Base-by-base conservation (phyloP, 176 grass and related monocot genomes). In the Oryza glaberrima region DNA sequence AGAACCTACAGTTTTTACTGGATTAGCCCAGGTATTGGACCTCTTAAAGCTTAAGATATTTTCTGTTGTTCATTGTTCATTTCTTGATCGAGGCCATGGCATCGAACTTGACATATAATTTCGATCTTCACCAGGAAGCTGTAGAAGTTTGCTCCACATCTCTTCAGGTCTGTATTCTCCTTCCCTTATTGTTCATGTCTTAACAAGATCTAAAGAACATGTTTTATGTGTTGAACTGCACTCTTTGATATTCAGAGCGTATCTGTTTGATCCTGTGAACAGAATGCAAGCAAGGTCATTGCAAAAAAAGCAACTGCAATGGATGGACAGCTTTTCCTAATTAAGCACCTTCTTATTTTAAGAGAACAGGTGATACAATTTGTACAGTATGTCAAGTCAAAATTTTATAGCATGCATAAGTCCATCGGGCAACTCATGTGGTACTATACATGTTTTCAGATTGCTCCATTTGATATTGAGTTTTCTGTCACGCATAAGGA, bases 401-500 rank as follows among this genome's bases (percentile, higher is more conserved):
- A 69, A 58, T 26, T 83, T 67, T 67, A 80, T 81, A 49, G 23
- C 68, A 66, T 75, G 45, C 49, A 74, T 75, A 47, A 64, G 41
- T 85, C 38, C 56, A 72, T 87, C 11, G 47, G 41, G 6, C 51
- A 85, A 77, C 75, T 89, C n/a, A 85, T 68, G 36, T 30, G 45
- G 43, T 77, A 12, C 58, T 70, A 72, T 65, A 46, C 49, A 49
- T 75, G 22, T 81, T 77, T 92, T 65, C 87, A 98, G 96, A 95
- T 98, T 79, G 87, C 93, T 63, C 93, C 93, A 63, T 95, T 98
- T 81, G 93, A 94, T 80, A 90, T 98, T 48, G 96, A 95, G 82
- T 98, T 98, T 77, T 92, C 91, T 52, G 93, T 98, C 58, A 98
- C 93, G 30, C 90, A 98, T 72, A 98, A 98, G 87, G 96, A 98